Evolutionary conservation across 2,329 filamentous ascomycete genomes (phyloP).

Genomic region (Penicillium sp.): DNA sequence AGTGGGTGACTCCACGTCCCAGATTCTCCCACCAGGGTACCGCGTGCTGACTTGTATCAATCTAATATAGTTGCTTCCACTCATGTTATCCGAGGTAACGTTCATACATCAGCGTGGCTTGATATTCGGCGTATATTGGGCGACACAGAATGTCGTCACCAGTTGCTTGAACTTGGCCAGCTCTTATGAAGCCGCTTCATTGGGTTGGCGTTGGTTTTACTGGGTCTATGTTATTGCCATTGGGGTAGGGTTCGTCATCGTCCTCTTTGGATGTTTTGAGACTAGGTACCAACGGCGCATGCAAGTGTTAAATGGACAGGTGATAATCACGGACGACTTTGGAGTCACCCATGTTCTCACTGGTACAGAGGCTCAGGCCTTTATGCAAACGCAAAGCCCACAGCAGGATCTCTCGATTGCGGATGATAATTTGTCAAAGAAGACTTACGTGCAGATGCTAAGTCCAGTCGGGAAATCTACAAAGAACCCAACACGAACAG

Average conservation of each 20-base stretch:
- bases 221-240: conserved; percentile 42
- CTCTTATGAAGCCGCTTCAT: conserved; percentile 38
- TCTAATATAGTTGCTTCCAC: conserved; percentile 33
- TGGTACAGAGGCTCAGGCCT: conserved; percentile 30
- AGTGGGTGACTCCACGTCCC: conserved; percentile 6
- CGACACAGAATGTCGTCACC: conserved; percentile 39
- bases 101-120: conserved; percentile 44
- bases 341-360: conserved; percentile 39
- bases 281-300: conserved; percentile 40
- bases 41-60: neutral
- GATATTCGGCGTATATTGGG: conserved; percentile 44
- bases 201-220: conserved; percentile 48
- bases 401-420: conserved; percentile 12
- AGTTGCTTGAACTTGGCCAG: conserved; percentile 35
- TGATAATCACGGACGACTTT: conserved; percentile 44
- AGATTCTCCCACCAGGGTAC: neutral
- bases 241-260: conserved; percentile 38
- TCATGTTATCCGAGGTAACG: conserved; percentile 43
- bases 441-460: conserved; percentile 33
- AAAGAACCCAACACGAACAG: conserved; percentile 11
- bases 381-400: neutral
- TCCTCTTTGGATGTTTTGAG: conserved; percentile 46
- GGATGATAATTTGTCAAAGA: conserved; percentile 10
- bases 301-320: conserved; percentile 35
- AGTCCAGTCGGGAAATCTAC: conserved; percentile 25